These are phyloP conservation scores for Metarhizium sp. DNA, from an alignment of 2,329 filamentous ascomycete species.

Conservation along the genomic window DNA sequence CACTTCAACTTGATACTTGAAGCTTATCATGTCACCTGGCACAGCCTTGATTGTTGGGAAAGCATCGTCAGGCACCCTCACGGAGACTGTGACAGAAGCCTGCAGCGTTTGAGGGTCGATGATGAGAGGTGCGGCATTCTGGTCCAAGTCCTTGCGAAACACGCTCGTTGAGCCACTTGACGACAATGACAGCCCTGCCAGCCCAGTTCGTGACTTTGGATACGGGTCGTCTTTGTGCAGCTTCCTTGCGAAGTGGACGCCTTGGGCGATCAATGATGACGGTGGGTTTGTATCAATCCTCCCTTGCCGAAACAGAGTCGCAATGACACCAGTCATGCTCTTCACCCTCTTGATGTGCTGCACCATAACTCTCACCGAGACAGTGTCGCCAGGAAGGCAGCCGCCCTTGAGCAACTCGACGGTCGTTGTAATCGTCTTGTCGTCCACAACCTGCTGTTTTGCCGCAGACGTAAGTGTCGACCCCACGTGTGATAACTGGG, in stretches of 20 bases:
- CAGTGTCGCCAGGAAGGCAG: conserved; percentile 73
- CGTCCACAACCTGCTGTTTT: conserved; percentile 39
- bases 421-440: conserved; percentile 77
- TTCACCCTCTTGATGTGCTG: conserved; percentile 84
- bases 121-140: conserved; percentile 80
- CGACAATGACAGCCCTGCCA: conserved; percentile 77
- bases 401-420: conserved; percentile 76
- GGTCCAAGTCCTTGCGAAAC: conserved; percentile 91
- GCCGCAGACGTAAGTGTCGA: conserved; percentile 20
- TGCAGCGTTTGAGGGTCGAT: conserved; percentile 73
- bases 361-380: conserved; percentile 72
- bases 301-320: conserved; percentile 85
- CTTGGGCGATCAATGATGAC: conserved; percentile 36
- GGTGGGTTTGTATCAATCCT: conserved; percentile 71
- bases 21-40: conserved; percentile 88
- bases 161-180: conserved; percentile 80
- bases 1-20: conserved; percentile 89
- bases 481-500: conserved; percentile 23
- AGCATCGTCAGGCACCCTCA: conserved; percentile 79
- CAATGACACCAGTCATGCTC: conserved; percentile 85
- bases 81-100: conserved; percentile 69
- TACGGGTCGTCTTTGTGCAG: conserved; percentile 75
- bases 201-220: conserved; percentile 75
- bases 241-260: conserved; percentile 54
- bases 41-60: conserved; percentile 89